Base-by-base conservation (phyloP, 1,284 basidiomycete genomes). In the Lentinula novae-zelandiae region DNA sequence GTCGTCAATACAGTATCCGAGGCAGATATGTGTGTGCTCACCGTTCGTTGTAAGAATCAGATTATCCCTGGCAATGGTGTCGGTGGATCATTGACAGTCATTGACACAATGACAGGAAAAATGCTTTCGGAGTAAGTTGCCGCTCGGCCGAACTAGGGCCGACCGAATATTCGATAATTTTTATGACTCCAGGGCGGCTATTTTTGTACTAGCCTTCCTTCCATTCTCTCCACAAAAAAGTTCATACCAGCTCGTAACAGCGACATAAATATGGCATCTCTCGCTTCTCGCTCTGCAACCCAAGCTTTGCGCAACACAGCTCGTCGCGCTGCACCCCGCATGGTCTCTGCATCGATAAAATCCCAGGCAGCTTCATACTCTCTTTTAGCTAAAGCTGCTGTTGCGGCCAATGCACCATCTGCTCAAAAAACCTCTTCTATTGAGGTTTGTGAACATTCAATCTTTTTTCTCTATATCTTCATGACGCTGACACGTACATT, bases 321-420 rank as follows among this genome's bases (percentile, higher is more conserved):
- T 57, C 84, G 87, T 70, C 82, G 84, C 71, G 27, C 10, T 9
- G 79, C 79, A 38, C 76, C 84, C 36, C 80, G 81, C 66, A 72
- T 75, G 48, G 71, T 81, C 12, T 68, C 78, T 53, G 42, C 36
- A 9, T 79, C 76, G 68, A 73, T 76, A 62, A 73, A 81, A 27
- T 64, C 78, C 33, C 79, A 82, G 69, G 73, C 76, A 58, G 89
- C 85, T n/a, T 85, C 87, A 49, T 92, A 89, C 77, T 92, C 92
- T 51, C 75, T 91, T 64, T 81, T 93, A 60, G 82, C 89, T 53
- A 82, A 84, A 66, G 77, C 78, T 10, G 70, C 77, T 36, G 71
- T 71, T 36, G 68, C 36, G 7, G 36, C 27, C 27, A 27, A 27
- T 3, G 27, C 76, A 46, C 77, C 76, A 66, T 70, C 72, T 60